phyloP scores from a whole-genome alignment of 192 early-diverging fungal genomes.

The Backusella macrospora region DNA sequence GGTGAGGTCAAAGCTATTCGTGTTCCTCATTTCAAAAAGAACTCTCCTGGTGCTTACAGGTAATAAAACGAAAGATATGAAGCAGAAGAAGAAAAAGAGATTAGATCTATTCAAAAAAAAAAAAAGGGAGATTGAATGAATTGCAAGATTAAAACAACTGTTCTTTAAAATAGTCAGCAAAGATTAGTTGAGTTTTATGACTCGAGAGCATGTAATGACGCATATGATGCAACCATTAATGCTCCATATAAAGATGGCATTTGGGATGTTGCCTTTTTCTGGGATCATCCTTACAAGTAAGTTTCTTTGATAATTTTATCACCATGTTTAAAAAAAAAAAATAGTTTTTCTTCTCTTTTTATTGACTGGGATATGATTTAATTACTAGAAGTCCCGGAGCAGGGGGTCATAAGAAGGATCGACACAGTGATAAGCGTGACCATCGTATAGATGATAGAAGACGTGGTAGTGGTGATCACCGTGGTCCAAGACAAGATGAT shows the following conservation, averaged over 20 bases:
- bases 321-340: too few species aligned
- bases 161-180: constrained; percentile 33
- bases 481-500: background rate
- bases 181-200: constrained; percentile 53
- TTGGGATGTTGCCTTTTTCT: constrained; percentile 45
- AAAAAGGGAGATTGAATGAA: too few species aligned
- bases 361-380: background rate
- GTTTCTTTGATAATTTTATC: too few species aligned
- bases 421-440: constrained; percentile 36
- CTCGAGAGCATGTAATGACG: constrained; percentile 43
- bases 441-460: background rate
- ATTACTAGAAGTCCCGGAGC: background rate
- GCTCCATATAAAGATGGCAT: constrained; percentile 38
- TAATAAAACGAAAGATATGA: constrained; percentile 14
- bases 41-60: constrained; percentile 1
- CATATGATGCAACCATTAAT: constrained; percentile 37
- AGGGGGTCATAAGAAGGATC: constrained; percentile 25
- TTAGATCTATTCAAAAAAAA: too few species aligned
- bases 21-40: constrained; percentile 28
- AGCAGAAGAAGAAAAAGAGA: background rate
- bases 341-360: too few species aligned
- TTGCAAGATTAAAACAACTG: background rate
- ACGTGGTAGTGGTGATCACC: constrained; percentile 1
- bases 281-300: constrained; percentile 47
- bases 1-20: constrained; percentile 55